These are phyloP conservation scores for Zymoseptoria crescenta DNA, from an alignment of 2,329 filamentous ascomycete species.

Conservation along the genomic window DNA sequence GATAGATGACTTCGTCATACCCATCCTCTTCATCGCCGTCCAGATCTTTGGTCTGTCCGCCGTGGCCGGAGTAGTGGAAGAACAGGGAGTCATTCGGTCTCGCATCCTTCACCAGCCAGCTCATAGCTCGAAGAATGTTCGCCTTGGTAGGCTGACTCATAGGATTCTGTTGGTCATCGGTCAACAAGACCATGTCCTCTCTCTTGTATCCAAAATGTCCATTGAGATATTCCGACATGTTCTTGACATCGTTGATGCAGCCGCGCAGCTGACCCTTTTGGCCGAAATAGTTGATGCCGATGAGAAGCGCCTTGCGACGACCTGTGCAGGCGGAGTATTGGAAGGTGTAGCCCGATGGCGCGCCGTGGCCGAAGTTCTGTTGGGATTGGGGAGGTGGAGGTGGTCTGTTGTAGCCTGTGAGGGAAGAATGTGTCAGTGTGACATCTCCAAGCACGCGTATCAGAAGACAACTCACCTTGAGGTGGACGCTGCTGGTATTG, in stretches of 20 bases:
- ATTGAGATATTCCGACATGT: slow-evolving; percentile 87
- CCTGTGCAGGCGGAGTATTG: slow-evolving; percentile 90
- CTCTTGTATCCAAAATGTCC: slow-evolving; percentile 86
- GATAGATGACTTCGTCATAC: slow-evolving; percentile 77
- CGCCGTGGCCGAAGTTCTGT: slow-evolving; percentile 71
- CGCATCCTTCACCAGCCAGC: slow-evolving; percentile 94
- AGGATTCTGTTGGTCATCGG: slow-evolving; percentile 92
- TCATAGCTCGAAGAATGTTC: slow-evolving; percentile 92
- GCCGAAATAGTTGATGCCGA: slow-evolving; percentile 95
- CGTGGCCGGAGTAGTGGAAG: slow-evolving; percentile 91
- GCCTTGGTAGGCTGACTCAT: slow-evolving; percentile 96
- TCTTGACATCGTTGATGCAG: slow-evolving; percentile 96
- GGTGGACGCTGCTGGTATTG: slow-evolving; percentile 41
- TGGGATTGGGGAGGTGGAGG: slow-evolving; percentile 28
- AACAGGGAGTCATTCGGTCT: slow-evolving; percentile 89
- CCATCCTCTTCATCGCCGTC: slow-evolving; percentile 77
- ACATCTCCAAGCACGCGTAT: not conserved
- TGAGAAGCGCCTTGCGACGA: slow-evolving; percentile 76
- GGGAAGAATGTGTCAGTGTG: not conserved
- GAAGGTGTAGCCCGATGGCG: slow-evolving; percentile 72
- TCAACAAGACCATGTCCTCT: slow-evolving; percentile 95
- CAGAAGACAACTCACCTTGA: not conserved
- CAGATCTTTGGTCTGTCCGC: slow-evolving; percentile 71
- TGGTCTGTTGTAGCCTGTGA: slow-evolving; percentile 18
- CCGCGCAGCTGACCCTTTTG: slow-evolving; percentile 84